phyloP scores from a whole-genome alignment of 2,329 filamentous ascomycete genomes.

The Colletotrichum somersetense region DNA sequence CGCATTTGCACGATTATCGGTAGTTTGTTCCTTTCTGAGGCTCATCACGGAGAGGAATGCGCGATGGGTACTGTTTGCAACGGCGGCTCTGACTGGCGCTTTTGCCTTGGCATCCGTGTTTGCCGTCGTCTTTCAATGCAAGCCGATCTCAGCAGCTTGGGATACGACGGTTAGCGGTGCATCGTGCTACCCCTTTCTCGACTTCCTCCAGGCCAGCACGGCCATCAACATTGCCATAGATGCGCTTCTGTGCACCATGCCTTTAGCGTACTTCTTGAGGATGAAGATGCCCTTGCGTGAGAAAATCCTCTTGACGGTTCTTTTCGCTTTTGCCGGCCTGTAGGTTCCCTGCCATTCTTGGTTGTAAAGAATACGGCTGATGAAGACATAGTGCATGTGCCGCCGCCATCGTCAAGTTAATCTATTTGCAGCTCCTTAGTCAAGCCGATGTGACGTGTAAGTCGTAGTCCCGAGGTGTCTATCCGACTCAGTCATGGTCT shows the following conservation, averaged over 20 bases:
- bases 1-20: conserved; percentile 29
- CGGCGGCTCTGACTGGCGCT: not conserved
- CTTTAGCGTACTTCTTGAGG: conserved; percentile 48
- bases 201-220: conserved; percentile 48
- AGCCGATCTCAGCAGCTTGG: conserved; percentile 45
- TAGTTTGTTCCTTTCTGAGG: conserved; percentile 23
- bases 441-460: conserved; percentile 49
- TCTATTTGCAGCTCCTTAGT: conserved; percentile 44
- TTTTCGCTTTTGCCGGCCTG: conserved; percentile 50
- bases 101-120: conserved; percentile 25
- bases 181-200: conserved; percentile 46
- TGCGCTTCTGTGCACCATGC: conserved; percentile 47
- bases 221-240: conserved; percentile 49
- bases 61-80: conserved; percentile 13
- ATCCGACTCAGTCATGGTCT: too few species aligned
- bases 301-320: conserved; percentile 46
- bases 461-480: conserved; percentile 7
- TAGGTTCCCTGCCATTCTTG: conserved; percentile 40
- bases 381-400: conserved; percentile 45
- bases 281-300: conserved; percentile 46
- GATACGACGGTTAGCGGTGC: conserved; percentile 41
- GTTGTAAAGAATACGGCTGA: not conserved
- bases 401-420: conserved; percentile 46
- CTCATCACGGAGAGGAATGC: conserved; percentile 1
- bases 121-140: conserved; percentile 35